These are phyloP conservation scores for Dalbergia cultrata DNA, from an alignment of 306 rosid species.

Conservation along the genomic window DNA sequence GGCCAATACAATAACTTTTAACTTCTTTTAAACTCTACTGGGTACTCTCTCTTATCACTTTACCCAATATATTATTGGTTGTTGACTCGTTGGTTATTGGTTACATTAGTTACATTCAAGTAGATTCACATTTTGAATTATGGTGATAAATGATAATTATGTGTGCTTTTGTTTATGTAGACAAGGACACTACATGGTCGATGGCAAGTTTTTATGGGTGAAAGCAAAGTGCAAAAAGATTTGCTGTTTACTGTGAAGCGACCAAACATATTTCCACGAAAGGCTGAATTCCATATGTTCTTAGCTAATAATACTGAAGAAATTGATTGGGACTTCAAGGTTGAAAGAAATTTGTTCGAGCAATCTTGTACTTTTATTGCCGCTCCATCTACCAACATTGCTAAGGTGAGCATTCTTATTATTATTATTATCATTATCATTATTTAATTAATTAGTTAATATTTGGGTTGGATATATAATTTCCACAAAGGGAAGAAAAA, in stretches of 20 bases:
- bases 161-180: slow-evolving; percentile 6
- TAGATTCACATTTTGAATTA: too few relatives aligned
- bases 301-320: slow-evolving; percentile 46
- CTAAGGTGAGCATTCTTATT: slow-evolving; percentile 2
- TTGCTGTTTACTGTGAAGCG: slow-evolving; percentile 32
- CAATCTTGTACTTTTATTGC: slow-evolving; percentile 50
- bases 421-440: too few relatives aligned
- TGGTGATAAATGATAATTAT: neutral
- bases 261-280: slow-evolving; percentile 31
- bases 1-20: too few relatives aligned
- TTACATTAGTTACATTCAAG: too few relatives aligned
- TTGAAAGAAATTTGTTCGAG: slow-evolving; percentile 52
- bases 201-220: slow-evolving; percentile 50
- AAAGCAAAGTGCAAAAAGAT: slow-evolving; percentile 25
- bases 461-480: neutral
- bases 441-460: too few relatives aligned
- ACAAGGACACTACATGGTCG: slow-evolving; percentile 25
- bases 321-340: slow-evolving; percentile 46
- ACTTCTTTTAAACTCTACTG: too few relatives aligned
- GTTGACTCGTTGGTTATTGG: too few relatives aligned
- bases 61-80: too few relatives aligned
- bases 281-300: slow-evolving; percentile 47
- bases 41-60: too few relatives aligned
- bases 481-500: too few relatives aligned
- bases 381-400: slow-evolving; percentile 43